Conservation (phyloP, 345 rosid species). For the Melaleuca quinquenervia region DNA sequence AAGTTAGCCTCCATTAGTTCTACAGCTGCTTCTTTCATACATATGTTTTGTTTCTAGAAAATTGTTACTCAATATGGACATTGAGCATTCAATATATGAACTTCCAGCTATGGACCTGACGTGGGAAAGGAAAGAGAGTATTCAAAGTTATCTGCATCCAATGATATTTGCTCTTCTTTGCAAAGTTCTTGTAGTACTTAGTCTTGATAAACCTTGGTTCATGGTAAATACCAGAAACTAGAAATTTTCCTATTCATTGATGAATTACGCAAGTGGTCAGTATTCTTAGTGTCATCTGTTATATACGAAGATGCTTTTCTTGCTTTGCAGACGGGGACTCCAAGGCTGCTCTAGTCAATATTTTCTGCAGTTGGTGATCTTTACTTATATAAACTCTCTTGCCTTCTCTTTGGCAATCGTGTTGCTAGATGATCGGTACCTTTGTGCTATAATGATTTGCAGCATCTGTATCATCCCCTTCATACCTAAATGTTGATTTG, state of each 20-base stretch:
- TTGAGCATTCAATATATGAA: background rate
- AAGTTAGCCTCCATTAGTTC: background rate
- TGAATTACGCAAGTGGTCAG: background rate
- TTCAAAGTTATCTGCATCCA: constrained; percentile 88
- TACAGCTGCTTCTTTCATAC: background rate
- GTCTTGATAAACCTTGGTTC: constrained; percentile 60
- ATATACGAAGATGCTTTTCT: background rate
- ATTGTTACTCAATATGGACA: background rate
- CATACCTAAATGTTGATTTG: background rate
- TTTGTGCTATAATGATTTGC: constrained; percentile 7
- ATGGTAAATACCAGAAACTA: constrained; percentile 32
- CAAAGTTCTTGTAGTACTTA: constrained; percentile 49
- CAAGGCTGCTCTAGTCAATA: constrained; percentile 66
- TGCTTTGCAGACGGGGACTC: constrained; percentile 46
- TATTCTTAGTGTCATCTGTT: background rate
- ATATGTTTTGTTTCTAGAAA: background rate
- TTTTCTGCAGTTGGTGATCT: constrained; percentile 86
- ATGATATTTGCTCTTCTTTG: constrained; percentile 59
- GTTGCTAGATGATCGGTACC: constrained; percentile 82
- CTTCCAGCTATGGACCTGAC: constrained; percentile 70
- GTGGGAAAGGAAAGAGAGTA: constrained; percentile 89
- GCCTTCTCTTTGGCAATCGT: constrained; percentile 33
- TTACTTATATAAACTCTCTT: constrained; percentile 60
- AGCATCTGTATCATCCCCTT: background rate
- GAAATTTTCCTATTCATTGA: background rate